Evolutionary conservation across 192 early-diverging fungal genomes (phyloP).

Genomic region (Coemansia sp.): DNA sequence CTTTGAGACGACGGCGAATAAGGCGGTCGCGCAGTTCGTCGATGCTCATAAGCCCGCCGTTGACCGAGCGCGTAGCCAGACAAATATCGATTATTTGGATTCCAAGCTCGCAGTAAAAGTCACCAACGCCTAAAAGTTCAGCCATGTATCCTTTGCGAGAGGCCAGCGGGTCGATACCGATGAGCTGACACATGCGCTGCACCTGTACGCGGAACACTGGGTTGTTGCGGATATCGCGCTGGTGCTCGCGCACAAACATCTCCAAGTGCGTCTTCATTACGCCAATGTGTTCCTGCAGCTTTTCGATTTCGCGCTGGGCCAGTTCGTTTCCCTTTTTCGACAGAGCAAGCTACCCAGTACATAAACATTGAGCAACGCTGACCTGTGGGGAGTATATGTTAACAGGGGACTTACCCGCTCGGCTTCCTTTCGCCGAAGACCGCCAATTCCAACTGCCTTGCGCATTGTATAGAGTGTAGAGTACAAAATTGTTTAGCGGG

Average conservation of each 20-base stretch:
- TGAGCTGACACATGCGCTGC: conserved; percentile 87
- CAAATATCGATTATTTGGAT: conserved; percentile 94
- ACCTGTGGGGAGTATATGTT: background rate
- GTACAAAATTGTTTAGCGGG: background rate
- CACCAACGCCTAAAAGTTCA: conserved; percentile 89
- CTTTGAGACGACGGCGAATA: conserved; percentile 60
- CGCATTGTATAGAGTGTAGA: conserved; percentile 29
- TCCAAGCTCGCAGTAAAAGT: conserved; percentile 96
- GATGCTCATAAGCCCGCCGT: conserved; percentile 90
- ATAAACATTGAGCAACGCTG: background rate
- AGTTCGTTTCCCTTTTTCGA: conserved; percentile 46
- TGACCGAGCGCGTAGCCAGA: conserved; percentile 74
- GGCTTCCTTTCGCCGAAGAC: conserved; percentile 55
- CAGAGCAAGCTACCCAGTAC: conserved; percentile 15
- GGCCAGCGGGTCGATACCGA: conserved; percentile 94
- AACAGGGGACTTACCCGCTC: conserved; percentile 31
- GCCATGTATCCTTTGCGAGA: conserved; percentile 97
- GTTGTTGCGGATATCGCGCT: conserved; percentile 83
- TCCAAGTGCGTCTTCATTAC: conserved; percentile 81
- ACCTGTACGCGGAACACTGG: conserved; percentile 86
- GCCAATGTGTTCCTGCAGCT: conserved; percentile 67
- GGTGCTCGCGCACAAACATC: conserved; percentile 81
- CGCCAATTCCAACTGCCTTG: conserved; percentile 55
- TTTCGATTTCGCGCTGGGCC: conserved; percentile 53
- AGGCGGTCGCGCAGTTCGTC: conserved; percentile 73